phyloP scores from a whole-genome alignment of 1,284 basidiomycete species.

The Fomitopsis palustris region DNA sequence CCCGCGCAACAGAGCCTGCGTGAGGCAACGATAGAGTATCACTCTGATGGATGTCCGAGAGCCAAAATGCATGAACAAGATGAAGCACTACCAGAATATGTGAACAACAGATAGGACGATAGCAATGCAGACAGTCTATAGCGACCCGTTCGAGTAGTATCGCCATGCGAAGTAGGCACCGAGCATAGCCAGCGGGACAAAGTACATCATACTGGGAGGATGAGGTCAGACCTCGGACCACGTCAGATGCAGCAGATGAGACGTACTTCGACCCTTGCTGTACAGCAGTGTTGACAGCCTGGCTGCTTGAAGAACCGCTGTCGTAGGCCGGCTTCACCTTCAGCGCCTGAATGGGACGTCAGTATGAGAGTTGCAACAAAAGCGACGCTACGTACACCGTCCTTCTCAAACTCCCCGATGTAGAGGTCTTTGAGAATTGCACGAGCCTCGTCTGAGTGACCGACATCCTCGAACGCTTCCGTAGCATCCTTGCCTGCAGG shows the following conservation, averaged over 20 bases:
- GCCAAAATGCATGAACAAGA: constrained; percentile 5
- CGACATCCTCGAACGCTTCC: constrained; percentile 98
- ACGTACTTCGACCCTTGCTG: constrained; percentile 71
- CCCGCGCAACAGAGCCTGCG: too few species aligned
- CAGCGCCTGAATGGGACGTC: constrained; percentile 33
- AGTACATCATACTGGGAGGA: constrained; percentile 64
- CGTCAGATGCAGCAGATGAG: not conserved
- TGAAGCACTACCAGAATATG: constrained; percentile 3
- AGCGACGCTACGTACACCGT: constrained; percentile 44
- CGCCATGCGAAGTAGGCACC: constrained; percentile 83
- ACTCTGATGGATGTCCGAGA: not conserved
- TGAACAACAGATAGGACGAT: constrained; percentile 7
- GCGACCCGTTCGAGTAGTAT: constrained; percentile 53
- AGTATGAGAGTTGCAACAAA: not conserved
- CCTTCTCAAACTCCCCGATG: constrained; percentile 77
- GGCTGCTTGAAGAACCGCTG: constrained; percentile 20
- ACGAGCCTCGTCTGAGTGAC: constrained; percentile 98
- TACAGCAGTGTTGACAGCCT: constrained; percentile 47
- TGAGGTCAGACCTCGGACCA: constrained; percentile 5
- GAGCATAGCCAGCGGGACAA: constrained; percentile 70
- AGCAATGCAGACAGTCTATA: constrained; percentile 15
- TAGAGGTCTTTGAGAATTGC: constrained; percentile 78
- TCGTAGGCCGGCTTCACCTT: constrained; percentile 44
- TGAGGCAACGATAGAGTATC: too few species aligned
- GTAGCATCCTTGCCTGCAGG: constrained; percentile 84